These are phyloP conservation scores for Lunasporangiospora selenospora DNA, from an alignment of 192 early-diverging fungal genomes.

Conservation along the genomic window DNA sequence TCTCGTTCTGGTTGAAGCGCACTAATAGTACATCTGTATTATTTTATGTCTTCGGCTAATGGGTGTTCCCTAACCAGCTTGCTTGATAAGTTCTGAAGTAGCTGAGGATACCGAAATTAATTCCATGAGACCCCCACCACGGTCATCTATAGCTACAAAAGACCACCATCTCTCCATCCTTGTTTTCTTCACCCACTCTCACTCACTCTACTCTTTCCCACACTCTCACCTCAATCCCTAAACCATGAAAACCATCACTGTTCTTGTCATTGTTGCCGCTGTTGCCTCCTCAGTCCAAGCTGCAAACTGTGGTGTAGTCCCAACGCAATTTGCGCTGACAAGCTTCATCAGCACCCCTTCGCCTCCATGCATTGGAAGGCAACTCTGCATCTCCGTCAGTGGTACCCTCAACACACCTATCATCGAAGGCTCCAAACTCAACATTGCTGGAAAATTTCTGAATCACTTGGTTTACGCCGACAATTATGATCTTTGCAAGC, in stretches of 20 bases:
- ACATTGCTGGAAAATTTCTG: slow-evolving; percentile 13
- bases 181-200: slow-evolving; percentile 17
- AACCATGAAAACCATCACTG: slow-evolving; percentile 55
- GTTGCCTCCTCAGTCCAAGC: slow-evolving; percentile 50
- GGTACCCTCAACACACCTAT: slow-evolving; percentile 41
- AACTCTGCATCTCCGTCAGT: slow-evolving; percentile 36
- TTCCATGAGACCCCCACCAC: too few species aligned
- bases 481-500: slow-evolving; percentile 22
- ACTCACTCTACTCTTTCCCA: not conserved
- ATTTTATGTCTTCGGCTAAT: too few species aligned
- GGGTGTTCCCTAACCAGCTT: too few species aligned
- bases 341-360: slow-evolving; percentile 48
- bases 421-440: slow-evolving; percentile 7
- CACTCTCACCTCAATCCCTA: not conserved
- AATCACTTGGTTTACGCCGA: slow-evolving; percentile 23
- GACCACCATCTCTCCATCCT: not conserved
- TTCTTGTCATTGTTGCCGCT: slow-evolving; percentile 47
- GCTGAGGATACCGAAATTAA: too few species aligned
- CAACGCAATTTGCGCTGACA: slow-evolving; percentile 52
- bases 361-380: slow-evolving; percentile 37
- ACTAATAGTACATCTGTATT: too few species aligned
- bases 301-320: slow-evolving; percentile 47
- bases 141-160: too few species aligned
- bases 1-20: too few species aligned
- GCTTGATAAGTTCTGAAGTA: too few species aligned